phyloP scores from a whole-genome alignment of 2,329 filamentous ascomycete genomes.

The Verticillium nonalfalfae region DNA sequence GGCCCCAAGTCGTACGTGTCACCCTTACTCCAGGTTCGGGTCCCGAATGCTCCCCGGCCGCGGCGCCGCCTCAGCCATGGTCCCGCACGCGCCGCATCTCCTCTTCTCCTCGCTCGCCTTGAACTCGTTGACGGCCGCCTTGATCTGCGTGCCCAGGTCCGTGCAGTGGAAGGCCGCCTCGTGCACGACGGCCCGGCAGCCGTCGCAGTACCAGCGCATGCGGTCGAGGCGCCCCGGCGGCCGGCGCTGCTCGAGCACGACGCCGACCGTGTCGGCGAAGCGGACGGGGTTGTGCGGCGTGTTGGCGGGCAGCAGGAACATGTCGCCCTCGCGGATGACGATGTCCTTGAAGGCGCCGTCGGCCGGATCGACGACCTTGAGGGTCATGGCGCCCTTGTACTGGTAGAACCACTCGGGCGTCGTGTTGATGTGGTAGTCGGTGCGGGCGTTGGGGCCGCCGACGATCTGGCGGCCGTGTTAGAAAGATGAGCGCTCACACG shows the following conservation, averaged over 20 bases:
- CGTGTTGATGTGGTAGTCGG: constrained; percentile 96
- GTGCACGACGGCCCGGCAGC: constrained; percentile 58
- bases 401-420: constrained; percentile 99
- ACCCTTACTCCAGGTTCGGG: constrained; percentile 42
- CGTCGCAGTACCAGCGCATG: constrained; percentile 83
- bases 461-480: constrained; percentile 56
- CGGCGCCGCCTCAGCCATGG: constrained; percentile 66
- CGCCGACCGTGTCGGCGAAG: constrained; percentile 87
- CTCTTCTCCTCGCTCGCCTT: constrained; percentile 59
- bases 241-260: constrained; percentile 83
- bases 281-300: constrained; percentile 95
- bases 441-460: constrained; percentile 90
- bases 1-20: no score
- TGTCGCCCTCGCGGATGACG: constrained; percentile 83
- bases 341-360: constrained; percentile 65
- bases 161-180: constrained; percentile 85
- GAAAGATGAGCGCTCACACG: neutral
- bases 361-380: constrained; percentile 72
- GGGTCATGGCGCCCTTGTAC: constrained; percentile 85
- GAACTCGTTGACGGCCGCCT: constrained; percentile 80
- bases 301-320: constrained; percentile 89
- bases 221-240: constrained; percentile 65
- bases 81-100: constrained; percentile 72
- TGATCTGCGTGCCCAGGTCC: constrained; percentile 90
- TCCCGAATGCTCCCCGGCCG: constrained; percentile 51